Base-by-base conservation (phyloP, 2,329 filamentous ascomycete species). In the Rasamsonia emersonii region DNA sequence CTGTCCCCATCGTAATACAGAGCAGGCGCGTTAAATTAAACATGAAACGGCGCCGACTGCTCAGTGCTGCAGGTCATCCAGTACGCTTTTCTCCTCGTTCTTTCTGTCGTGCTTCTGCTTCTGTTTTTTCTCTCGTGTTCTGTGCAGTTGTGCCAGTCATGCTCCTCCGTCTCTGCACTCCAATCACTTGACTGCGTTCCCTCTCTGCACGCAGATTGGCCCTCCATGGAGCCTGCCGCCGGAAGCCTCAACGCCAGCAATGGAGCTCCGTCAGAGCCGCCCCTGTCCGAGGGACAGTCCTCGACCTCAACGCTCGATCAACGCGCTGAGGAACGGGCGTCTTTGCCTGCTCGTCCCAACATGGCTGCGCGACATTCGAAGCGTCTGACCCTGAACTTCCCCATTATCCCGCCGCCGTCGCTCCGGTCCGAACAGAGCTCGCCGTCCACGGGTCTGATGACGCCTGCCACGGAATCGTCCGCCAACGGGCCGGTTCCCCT, bases 311-410 rank as follows among this genome's bases (percentile, higher is more conserved):
- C 7, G 7, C 7, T 8, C 10, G 18, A n/a, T n/a, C n/a, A n/a
- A n/a, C n/a, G n/a, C n/a, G n/a, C n/a, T n/a, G 31, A 33, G 24
- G 21, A 27, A 14, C 31, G 9, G 15, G 18, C 18, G 21, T n/a
- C 18, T 33, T 16, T 30, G 8, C 35, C 35, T n/a, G 14, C 31
- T 18, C 53, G 56, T 35, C 50, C 57, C 16, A 47, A 55, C 41
- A 38, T 41, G 17, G 49, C 50, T 16, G 51, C 59, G 39, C 56
- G 61, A 29, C 63, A 66, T 41, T 42, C 55, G 19, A 67, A 67
- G 45, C 59, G 62, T 6, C 39, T 67, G 21, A 65, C 64, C 9
- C 44, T 67, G 32, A 67, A 65, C 40, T 66, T 67, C 35, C 64
- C 64, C 19, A 62, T 67, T 43, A 61, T 59, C 29, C 41, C 52